Evolutionary conservation across 805 yeast genomes (phyloP).

Genomic region (Kluyveromyces aestuarii): DNA sequence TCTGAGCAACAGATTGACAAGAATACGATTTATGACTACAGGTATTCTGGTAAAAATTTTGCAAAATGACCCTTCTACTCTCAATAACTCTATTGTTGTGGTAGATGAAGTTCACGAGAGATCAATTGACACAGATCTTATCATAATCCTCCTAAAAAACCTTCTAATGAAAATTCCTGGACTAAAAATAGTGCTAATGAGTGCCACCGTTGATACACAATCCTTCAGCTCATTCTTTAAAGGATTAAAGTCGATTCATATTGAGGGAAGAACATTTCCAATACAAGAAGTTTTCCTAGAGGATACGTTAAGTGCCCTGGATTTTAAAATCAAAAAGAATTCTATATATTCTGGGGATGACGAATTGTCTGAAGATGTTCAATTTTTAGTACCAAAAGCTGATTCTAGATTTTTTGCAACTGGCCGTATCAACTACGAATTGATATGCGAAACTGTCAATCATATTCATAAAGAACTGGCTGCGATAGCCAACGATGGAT

Average conservation of each 20-base stretch:
- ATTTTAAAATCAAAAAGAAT: constrained; percentile 41
- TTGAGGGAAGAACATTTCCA: constrained; percentile 91
- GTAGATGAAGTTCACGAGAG: constrained; percentile 97
- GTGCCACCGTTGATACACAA: constrained; percentile 79
- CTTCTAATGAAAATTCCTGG: constrained; percentile 38
- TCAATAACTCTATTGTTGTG: constrained; percentile 54
- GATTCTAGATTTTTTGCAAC: constrained; percentile 55
- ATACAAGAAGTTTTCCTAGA: constrained; percentile 71
- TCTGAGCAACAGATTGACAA: constrained; percentile 48
- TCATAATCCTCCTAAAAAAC: constrained; percentile 66
- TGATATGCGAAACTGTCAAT: constrained; percentile 49
- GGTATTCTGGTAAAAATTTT: constrained; percentile 86
- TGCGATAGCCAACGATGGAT: constrained; percentile 43
- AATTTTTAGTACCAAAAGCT: constrained; percentile 45
- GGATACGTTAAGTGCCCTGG: constrained; percentile 45
- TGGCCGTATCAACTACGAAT: constrained; percentile 68
- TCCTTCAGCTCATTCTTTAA: constrained; percentile 61
- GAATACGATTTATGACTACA: constrained; percentile 82
- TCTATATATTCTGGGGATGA: constrained; percentile 15
- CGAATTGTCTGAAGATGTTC: constrained; percentile 23
- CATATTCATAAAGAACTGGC: constrained; percentile 43
- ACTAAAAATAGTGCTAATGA: constrained; percentile 73
- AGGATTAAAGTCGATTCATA: constrained; percentile 58
- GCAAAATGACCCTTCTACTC: constrained; percentile 40
- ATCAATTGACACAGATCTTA: constrained; percentile 81